Base-by-base conservation (phyloP, 192 early-diverging fungal genomes). In the Backusella macrospora region DNA sequence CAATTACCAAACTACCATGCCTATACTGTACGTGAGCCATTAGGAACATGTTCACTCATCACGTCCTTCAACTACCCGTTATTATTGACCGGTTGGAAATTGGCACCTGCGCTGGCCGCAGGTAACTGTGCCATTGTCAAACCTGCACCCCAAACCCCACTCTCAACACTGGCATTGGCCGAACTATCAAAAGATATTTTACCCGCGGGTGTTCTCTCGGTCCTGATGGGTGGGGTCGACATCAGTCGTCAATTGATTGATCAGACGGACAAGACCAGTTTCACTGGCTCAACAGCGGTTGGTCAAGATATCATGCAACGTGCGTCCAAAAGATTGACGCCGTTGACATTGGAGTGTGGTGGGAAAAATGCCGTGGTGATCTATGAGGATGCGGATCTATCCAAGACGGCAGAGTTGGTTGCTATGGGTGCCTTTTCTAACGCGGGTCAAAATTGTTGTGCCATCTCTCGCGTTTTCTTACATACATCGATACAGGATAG, bases 371-470 rank as follows among this genome's bases (percentile, higher is more conserved):
- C 86, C 0, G 86, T 80, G 29, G 81, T 89, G 5, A 84, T 89
- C 0, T 80, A 78, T 74, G 74, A 82, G 2, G 87, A 86, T 66
- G 85, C 79, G 9, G 83, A 89, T 47, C 72, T 89, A 44, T 74
- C 83, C 18, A 71, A 78, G 38, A 83, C 84, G 1, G 86, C 79
- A 37, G 26, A 77, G 52, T 59, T 77, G 52, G 81, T 85, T 6
- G 78, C 80, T 5, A 73, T 76, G 64, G 86, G 86, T 4, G 83
- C 83, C 49, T 86, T 87, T 74, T 78, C 78, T 47, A 95, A 95
- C 71, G 79, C 88, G 3, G 91, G 92, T 0, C 92, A 94, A 81
- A 90, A 87, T 72, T 95, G 94, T 78, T 93, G 92, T 75, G 91
- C 86, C 3, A 76, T 90, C 44, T 89, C 92, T 48, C 80, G 92